These are phyloP conservation scores for Penicillium crustosum DNA, from an alignment of 2,329 filamentous ascomycete species.

Conservation along the genomic window DNA sequence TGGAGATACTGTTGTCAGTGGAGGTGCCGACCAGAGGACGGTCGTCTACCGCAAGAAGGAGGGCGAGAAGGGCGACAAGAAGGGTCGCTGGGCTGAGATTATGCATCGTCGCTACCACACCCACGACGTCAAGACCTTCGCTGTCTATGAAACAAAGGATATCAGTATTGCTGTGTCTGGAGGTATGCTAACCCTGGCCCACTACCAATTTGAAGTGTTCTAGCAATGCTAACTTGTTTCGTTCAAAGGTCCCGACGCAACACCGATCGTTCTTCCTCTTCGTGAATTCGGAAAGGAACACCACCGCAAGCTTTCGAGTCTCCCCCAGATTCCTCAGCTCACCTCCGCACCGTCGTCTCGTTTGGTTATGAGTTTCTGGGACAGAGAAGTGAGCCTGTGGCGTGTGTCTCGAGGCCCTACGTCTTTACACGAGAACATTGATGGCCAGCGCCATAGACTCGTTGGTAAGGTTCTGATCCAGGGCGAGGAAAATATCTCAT, in stretches of 20 bases:
- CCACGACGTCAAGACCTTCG: slow-evolving; percentile 94
- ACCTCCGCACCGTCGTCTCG: slow-evolving; percentile 71
- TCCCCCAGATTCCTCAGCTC: slow-evolving; percentile 76
- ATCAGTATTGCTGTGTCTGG: slow-evolving; percentile 89
- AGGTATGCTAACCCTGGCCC: slow-evolving; percentile 56
- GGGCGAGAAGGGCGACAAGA: slow-evolving; percentile 52
- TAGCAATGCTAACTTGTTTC: slow-evolving; percentile 32
- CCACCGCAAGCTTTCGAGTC: slow-evolving; percentile 75
- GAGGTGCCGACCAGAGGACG: slow-evolving; percentile 86
- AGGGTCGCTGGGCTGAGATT: slow-evolving; percentile 76
- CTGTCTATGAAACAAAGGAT: slow-evolving; percentile 77
- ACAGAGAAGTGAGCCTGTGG: slow-evolving; percentile 84
- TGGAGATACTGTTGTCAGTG: slow-evolving; percentile 79
- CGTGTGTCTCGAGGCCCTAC: slow-evolving; percentile 52
- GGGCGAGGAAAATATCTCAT: slow-evolving; percentile 81
- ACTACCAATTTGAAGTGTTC: background rate
- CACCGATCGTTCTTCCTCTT: slow-evolving; percentile 77
- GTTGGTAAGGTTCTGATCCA: slow-evolving; percentile 65
- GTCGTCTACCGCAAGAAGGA: slow-evolving; percentile 70
- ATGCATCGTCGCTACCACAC: slow-evolving; percentile 83
- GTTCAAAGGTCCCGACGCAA: slow-evolving; percentile 73
- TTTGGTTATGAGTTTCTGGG: slow-evolving; percentile 88
- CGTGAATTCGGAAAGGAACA: slow-evolving; percentile 75
- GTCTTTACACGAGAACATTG: slow-evolving; percentile 46
- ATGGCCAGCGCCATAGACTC: slow-evolving; percentile 46